Base-by-base conservation (phyloP, 2,329 filamentous ascomycete genomes). In the Grosmannia huntii region DNA sequence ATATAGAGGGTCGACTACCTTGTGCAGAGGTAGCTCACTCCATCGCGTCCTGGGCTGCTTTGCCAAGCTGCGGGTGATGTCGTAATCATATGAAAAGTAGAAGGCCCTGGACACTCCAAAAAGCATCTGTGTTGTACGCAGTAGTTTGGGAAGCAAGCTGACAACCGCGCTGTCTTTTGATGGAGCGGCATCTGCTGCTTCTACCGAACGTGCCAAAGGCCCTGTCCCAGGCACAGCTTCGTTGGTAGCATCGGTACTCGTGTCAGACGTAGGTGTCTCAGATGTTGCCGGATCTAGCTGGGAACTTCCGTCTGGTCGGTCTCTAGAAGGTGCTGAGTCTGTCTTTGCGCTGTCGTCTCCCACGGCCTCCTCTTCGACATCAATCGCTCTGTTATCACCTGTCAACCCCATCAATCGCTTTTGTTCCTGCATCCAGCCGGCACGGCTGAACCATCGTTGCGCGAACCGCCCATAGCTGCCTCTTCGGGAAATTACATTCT, bases 71-170 rank as follows among this genome's bases (percentile, higher is more conserved):
- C 86, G 81, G 0, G 94, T 97, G 55, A 99, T 81, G 68, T 99
- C 91, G 68, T 92, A 81, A 63, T 99, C 94, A 69, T 99, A 96
- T 0, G 91, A 91, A 70, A 92, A 99, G 75, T 87, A 97, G 70
- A 96, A 97, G 69, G 89, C 96, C 62, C 81, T 80, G 0, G 87
- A 90, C 4, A 84, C 80, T 1, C 87, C 85, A 67, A 96, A 92
- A 60, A 96, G 82, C 58, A 97, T 82, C 66, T 89, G 89, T 1
- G 90, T 85, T 36, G 89, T 95, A 48, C 87, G 82, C 49, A 99
- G 71, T 46, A 97, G 76, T 67, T 96, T 95, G 1, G 92, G 92
- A 12, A 95, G 75, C 36, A 97, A 72, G 46, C 76, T 77, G 57
- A 77, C 72, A 5, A 79, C 74, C 21, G 76, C 72, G 2, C 66